Conservation (phyloP, 2,329 filamentous ascomycete genomes). For the Venturia oleaginea region DNA sequence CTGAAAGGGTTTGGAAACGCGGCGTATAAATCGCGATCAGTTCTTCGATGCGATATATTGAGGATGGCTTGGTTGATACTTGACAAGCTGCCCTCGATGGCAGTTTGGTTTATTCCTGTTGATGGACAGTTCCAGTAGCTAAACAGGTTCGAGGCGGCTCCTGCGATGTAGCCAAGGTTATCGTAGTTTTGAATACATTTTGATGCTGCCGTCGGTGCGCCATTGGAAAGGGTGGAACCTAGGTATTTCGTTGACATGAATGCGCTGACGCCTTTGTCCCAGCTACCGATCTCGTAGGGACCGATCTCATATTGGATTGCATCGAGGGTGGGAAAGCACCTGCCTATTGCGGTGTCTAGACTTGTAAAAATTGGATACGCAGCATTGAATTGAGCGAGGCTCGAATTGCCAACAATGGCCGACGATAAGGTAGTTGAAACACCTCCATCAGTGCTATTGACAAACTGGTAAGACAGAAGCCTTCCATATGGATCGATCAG, state of each 20-base stretch:
- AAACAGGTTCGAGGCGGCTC: slow-evolving; percentile 37
- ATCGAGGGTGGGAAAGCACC: slow-evolving; percentile 36
- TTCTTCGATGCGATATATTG: slow-evolving; percentile 20
- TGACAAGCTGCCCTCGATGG: slow-evolving; percentile 10
- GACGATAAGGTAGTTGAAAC: slow-evolving; percentile 28
- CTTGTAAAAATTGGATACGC: slow-evolving; percentile 40
- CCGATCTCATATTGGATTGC: slow-evolving; percentile 56
- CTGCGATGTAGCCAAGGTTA: slow-evolving; percentile 39
- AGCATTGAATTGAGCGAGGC: slow-evolving; percentile 32
- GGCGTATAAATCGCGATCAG: slow-evolving; percentile 34
- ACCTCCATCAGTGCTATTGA: slow-evolving; percentile 29
- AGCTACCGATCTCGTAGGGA: slow-evolving; percentile 58
- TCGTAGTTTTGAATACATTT: slow-evolving; percentile 41
- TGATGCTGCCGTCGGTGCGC: slow-evolving; percentile 32
- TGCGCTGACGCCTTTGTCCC: slow-evolving; percentile 49
- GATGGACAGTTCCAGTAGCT: slow-evolving; percentile 22
- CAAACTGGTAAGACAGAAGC: slow-evolving; percentile 32
- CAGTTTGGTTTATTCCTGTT: not conserved
- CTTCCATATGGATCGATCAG: slow-evolving; percentile 34
- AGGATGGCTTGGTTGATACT: slow-evolving; percentile 24
- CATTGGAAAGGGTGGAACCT: slow-evolving; percentile 48
- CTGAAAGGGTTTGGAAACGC: slow-evolving; percentile 55
- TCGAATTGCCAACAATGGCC: slow-evolving; percentile 25
- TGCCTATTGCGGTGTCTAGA: slow-evolving; percentile 24
- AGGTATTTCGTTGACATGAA: slow-evolving; percentile 53